These are phyloP conservation scores for Udeniomyces megalosporus DNA, from an alignment of 768 basidiomycete species.

Conservation along the genomic window DNA sequence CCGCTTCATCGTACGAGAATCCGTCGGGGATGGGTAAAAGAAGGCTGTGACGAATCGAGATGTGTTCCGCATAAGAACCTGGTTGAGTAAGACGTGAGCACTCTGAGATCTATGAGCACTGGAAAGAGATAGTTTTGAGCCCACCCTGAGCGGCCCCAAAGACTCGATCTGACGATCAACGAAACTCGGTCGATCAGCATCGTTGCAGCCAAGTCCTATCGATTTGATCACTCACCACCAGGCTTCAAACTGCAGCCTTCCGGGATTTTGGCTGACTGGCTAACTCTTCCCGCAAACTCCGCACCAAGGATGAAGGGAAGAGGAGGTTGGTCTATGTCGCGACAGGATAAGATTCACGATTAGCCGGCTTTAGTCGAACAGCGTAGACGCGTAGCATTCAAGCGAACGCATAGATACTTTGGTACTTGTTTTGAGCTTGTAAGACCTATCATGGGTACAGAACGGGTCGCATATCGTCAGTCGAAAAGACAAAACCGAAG, in stretches of 20 bases:
- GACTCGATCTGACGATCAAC: constrained; percentile 70
- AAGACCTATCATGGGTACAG: constrained; percentile 43
- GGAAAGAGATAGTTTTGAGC: background rate
- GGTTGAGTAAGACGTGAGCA: background rate
- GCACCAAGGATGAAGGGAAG: constrained; percentile 67
- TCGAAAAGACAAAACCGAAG: too few relatives aligned
- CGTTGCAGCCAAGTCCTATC: too few relatives aligned
- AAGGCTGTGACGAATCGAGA: constrained; percentile 39
- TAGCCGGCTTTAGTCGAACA: background rate
- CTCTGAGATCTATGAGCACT: background rate
- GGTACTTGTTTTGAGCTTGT: constrained; percentile 80
- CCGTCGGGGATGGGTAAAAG: constrained; percentile 55
- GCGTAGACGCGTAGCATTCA: background rate
- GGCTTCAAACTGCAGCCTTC: constrained; percentile 56
- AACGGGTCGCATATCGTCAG: too few relatives aligned
- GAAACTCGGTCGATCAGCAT: too few relatives aligned
- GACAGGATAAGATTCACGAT: too few relatives aligned
- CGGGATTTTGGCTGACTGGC: constrained; percentile 56
- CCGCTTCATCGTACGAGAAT: constrained; percentile 70
- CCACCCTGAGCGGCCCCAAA: constrained; percentile 64
- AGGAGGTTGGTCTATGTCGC: constrained; percentile 43
- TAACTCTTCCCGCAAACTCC: constrained; percentile 69
- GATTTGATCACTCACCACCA: constrained; percentile 40
- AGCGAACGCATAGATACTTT: constrained; percentile 30
- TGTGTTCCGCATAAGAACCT: constrained; percentile 26